Base-by-base conservation (phyloP, 2,329 filamentous ascomycete genomes). In the Cordyceps tenuipes region DNA sequence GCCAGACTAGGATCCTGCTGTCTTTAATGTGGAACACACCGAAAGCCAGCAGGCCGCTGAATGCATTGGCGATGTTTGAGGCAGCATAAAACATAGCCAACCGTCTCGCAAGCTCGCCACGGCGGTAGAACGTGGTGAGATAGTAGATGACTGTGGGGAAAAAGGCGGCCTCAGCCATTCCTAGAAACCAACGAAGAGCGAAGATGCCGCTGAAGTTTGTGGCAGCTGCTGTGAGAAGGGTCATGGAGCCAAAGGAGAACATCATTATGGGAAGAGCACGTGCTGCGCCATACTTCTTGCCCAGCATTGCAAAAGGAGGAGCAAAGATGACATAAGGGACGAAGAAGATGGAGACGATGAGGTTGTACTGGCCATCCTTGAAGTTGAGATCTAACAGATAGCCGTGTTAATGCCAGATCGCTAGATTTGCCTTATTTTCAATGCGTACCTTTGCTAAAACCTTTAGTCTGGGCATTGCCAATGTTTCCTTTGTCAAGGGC, bases 51-150 rank as follows among this genome's bases (percentile, higher is more conserved):
- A 79, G 71, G 15, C 77, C 77, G 49, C 75, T 76, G 62, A 79
- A 79, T n/a, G 76, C 77, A 54, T 83, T 85, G 23, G 89, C 88
- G 61, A 92, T 88, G 67, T 87, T 89, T 26, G 82, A 85, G 0
- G 88, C 88, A 0, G 88, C 89, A 66, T 91, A 92, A 75, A 91
- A 91, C 63, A 90, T 73, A 54, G 87, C 87, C 2, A 66, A 73
- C 2, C 77, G 69, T 4, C 77, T 68, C 0, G 76, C 77, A 1
- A 79, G 68, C 61, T 79, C 76, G 36, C 75, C 75, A 23, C 76
- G 72, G 23, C 76, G 75, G 63, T 80, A 83, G 48, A 83, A 82
- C 0, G 80, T 72, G 0, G 80, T 72, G 68, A 77, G 66, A 71
- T 77, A 84, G 67, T 81, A 82, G 3, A 83, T 79, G 15, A 78